Conservation (phyloP, 345 rosid species). For the Rhodamnia argentea region DNA sequence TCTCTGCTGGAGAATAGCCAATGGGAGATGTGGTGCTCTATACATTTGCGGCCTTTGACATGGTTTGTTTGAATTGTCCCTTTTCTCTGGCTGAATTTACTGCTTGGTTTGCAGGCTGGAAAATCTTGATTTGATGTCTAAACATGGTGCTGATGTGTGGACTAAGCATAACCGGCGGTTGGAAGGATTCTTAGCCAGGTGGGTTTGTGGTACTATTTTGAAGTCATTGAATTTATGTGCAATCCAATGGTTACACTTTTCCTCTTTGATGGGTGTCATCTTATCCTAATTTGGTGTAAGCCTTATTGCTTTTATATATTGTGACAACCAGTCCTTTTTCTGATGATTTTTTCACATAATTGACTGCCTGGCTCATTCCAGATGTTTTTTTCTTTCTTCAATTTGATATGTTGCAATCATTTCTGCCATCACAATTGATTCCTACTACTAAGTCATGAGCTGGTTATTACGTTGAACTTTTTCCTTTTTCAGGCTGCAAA, state of each 20-base stretch:
- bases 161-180: slow-evolving; percentile 56
- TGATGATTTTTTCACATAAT: not conserved
- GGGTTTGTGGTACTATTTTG: not conserved
- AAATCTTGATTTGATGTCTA: slow-evolving; percentile 81
- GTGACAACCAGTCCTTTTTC: not conserved
- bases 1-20: not conserved
- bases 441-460: not conserved
- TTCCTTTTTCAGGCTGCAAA: slow-evolving; percentile 53
- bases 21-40: not conserved
- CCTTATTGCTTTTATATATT: not conserved
- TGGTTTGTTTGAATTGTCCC: not conserved
- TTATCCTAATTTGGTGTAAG: not conserved
- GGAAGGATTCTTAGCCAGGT: slow-evolving; percentile 73
- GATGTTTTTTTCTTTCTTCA: not conserved
- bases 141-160: slow-evolving; percentile 81
- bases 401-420: not conserved
- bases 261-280: not conserved
- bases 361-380: not conserved
- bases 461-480: not conserved
- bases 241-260: not conserved
- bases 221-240: not conserved
- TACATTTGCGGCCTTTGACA: not conserved
- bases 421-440: not conserved
- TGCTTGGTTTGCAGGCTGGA: slow-evolving; percentile 49
- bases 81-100: not conserved